A percentile compares a stretch with the other conserved stretches of the same genome.
Conservation (phyloP, 257 asterid genomes). For the Plectranthus barbatus region DNA sequence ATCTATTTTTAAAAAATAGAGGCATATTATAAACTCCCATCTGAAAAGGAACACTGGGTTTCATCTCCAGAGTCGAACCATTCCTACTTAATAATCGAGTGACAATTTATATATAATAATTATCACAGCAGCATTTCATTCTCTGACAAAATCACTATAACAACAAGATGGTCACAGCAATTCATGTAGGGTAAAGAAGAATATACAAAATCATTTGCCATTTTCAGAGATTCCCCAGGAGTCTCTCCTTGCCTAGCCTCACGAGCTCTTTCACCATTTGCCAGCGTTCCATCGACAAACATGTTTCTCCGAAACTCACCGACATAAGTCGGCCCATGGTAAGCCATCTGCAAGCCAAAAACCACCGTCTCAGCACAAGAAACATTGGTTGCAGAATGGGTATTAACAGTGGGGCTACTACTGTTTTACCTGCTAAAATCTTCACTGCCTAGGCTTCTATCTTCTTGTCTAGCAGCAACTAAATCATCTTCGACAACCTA, state of each 20-base stretch:
- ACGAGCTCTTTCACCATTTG: slow-evolving; percentile 84
- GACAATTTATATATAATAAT: neutral
- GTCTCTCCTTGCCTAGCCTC: slow-evolving; percentile 53
- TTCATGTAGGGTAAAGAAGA: neutral
- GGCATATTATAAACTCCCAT: too few species aligned
- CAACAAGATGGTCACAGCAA: neutral
- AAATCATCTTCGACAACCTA: slow-evolving; percentile 83
- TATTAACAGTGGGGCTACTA: neutral
- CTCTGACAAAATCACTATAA: neutral
- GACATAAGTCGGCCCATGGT: slow-evolving; percentile 75
- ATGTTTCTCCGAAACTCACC: slow-evolving; percentile 63
- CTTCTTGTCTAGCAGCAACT: slow-evolving; percentile 82
- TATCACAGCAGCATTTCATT: neutral
- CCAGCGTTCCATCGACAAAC: slow-evolving; percentile 75
- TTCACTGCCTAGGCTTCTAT: slow-evolving; percentile 69
- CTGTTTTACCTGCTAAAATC: slow-evolving; percentile 67
- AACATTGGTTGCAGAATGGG: neutral
- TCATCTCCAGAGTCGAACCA: too few species aligned
- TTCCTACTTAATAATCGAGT: neutral
- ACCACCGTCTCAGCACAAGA: slow-evolving; percentile 1
- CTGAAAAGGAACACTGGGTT: too few species aligned
- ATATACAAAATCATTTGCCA: slow-evolving; percentile 1
- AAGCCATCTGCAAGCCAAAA: slow-evolving; percentile 54
- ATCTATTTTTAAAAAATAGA: too few species aligned
- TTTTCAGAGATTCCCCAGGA: slow-evolving; percentile 19